A percentile compares a stretch with the other conserved stretches of the same genome.
phyloP scores from a whole-genome alignment of 345 rosid genomes.

The Physaria fendleri region DNA sequence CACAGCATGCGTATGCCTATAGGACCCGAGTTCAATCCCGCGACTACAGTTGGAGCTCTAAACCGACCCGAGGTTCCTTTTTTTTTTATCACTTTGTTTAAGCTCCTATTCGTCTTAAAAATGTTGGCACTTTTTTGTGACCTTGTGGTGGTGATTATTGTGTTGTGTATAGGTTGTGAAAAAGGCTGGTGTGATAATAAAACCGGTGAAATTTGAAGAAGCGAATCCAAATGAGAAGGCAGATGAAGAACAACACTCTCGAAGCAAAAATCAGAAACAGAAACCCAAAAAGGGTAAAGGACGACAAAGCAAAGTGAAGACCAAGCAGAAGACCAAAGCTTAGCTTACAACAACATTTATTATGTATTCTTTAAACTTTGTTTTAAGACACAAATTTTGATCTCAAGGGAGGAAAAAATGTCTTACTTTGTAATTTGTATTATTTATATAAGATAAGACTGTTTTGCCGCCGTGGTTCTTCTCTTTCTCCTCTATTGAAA shows the following conservation, averaged over 20 bases:
- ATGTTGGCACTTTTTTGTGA: background rate
- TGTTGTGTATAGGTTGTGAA: conserved; percentile 58
- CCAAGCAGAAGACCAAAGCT: conserved; percentile 10
- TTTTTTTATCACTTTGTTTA: background rate
- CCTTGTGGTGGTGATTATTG: background rate
- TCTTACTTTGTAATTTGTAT: conserved; percentile 1
- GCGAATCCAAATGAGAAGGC: conserved; percentile 52
- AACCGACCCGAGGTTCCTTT: conserved; percentile 63
- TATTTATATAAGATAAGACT: conserved; percentile 1
- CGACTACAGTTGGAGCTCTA: conserved; percentile 55
- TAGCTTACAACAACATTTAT: background rate
- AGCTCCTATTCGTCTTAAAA: background rate
- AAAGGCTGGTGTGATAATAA: conserved; percentile 64
- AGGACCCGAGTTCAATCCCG: conserved; percentile 90
- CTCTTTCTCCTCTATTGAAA: too few species aligned
- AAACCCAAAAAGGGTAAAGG: conserved; percentile 25
- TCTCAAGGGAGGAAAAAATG: background rate
- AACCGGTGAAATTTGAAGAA: conserved; percentile 70
- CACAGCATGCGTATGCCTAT: conserved; percentile 85
- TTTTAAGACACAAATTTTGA: conserved; percentile 5
- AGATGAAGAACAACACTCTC: conserved; percentile 33
- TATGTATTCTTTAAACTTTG: conserved; percentile 1
- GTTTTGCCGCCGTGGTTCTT: too few species aligned
- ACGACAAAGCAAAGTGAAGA: conserved; percentile 20
- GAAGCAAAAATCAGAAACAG: conserved; percentile 34